A percentile compares a stretch with the other conserved stretches of the same genome.
Evolutionary conservation across 495 filamentous ascomycete species (phyloP).

Genomic region (Hypoxylon fuscum): DNA sequence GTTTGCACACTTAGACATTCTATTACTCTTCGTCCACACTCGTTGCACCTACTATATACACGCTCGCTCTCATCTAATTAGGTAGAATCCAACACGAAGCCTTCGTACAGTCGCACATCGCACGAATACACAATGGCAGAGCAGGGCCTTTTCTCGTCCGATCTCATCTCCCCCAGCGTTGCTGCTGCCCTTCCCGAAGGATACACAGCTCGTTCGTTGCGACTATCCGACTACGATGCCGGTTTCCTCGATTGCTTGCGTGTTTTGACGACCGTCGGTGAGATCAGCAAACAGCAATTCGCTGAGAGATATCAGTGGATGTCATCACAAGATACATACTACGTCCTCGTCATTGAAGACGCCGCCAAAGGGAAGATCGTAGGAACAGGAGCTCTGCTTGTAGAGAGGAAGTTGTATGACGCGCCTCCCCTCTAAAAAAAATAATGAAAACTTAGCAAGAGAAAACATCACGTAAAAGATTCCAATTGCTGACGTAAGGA

Average conservation of each 20-base stretch:
- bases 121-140: slow-evolving; percentile 50
- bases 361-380: slow-evolving; percentile 69
- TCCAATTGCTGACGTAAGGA: slow-evolving; percentile 17
- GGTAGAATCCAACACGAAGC: neutral
- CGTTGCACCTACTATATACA: neutral
- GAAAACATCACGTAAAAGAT: too few relatives aligned
- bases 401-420: slow-evolving; percentile 82
- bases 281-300: slow-evolving; percentile 79
- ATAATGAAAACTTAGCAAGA: too few relatives aligned
- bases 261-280: slow-evolving; percentile 91
- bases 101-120: neutral
- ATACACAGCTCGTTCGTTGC: slow-evolving; percentile 85
- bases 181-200: slow-evolving; percentile 74
- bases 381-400: slow-evolving; percentile 85
- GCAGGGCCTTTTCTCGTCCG: slow-evolving; percentile 74
- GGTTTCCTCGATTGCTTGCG: slow-evolving; percentile 91
- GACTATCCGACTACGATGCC: slow-evolving; percentile 75
- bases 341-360: slow-evolving; percentile 83
- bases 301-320: slow-evolving; percentile 86
- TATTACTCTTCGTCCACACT: too few relatives aligned
- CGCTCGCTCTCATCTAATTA: neutral
- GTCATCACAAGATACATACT: slow-evolving; percentile 79
- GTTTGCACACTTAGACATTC: too few relatives aligned
- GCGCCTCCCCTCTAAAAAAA: neutral
- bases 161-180: slow-evolving; percentile 81